phyloP scores from a whole-genome alignment of 208 protist genomes.

The Leishmania gerbilli region DNA sequence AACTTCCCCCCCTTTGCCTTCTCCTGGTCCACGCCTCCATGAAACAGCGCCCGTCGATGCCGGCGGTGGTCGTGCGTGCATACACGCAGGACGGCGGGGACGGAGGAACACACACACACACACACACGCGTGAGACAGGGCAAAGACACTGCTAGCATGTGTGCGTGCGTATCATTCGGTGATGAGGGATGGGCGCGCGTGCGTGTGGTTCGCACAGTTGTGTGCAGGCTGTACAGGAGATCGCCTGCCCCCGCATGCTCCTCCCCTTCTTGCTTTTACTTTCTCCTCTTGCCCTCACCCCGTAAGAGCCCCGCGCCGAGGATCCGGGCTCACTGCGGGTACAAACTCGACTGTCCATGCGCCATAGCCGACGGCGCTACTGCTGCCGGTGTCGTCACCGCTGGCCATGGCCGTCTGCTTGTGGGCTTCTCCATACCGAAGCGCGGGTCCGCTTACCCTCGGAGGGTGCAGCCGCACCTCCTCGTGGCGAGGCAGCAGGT shows the following conservation, averaged over 20 bases:
- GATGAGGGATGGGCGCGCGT: not conserved
- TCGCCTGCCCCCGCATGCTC: not conserved
- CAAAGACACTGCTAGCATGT: too few species aligned
- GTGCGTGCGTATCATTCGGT: not conserved
- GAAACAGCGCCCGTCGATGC: too few species aligned
- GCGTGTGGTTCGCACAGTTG: not conserved
- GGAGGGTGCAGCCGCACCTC: slow-evolving; percentile 24
- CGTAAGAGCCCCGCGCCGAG: not conserved
- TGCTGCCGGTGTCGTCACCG: not conserved
- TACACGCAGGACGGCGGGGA: too few species aligned
- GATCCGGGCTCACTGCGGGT: not conserved
- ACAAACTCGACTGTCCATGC: slow-evolving; percentile 21
- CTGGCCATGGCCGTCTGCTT: not conserved
- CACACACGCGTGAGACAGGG: too few species aligned
- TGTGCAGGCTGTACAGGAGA: too few species aligned
- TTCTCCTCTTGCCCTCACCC: not conserved
- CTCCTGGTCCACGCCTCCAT: too few species aligned
- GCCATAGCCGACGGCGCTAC: not conserved
- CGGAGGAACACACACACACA: too few species aligned
- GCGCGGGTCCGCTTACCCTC: not conserved
- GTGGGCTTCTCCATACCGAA: not conserved
- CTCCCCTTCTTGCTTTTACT: not conserved
- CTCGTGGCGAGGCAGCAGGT: slow-evolving; percentile 31
- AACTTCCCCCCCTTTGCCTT: too few species aligned
- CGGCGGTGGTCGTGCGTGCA: too few species aligned